These are phyloP conservation scores for Phlebiopsis flavidoalba DNA, from an alignment of 768 basidiomycete species.

Conservation along the genomic window DNA sequence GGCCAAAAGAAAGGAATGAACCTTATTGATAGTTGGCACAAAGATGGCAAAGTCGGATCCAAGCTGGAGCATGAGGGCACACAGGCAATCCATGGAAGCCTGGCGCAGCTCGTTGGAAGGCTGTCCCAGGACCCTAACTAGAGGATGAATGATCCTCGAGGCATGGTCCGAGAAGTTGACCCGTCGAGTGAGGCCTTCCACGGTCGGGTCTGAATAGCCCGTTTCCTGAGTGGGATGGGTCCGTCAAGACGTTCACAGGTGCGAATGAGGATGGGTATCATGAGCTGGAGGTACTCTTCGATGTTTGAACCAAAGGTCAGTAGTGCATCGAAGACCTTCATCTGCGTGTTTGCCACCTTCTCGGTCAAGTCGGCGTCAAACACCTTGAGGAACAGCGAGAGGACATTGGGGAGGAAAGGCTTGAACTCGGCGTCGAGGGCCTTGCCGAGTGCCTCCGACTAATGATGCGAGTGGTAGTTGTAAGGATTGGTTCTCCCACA, in stretches of 20 bases:
- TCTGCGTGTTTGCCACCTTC: constrained; percentile 70
- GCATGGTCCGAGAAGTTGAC: constrained; percentile 99
- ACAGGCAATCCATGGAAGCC: constrained; percentile 90
- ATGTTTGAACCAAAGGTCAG: constrained; percentile 94
- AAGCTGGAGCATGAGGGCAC: constrained; percentile 87
- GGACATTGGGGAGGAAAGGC: constrained; percentile 85
- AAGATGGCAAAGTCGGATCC: constrained; percentile 98
- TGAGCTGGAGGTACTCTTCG: constrained; percentile 95
- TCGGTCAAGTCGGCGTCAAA: constrained; percentile 88
- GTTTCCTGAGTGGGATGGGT: constrained; percentile 56
- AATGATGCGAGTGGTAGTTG: constrained; percentile 91
- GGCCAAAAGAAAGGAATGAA: constrained; percentile 25
- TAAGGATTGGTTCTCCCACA: constrained; percentile 81
- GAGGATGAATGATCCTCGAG: constrained; percentile 92
- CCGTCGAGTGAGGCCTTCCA: constrained; percentile 83
- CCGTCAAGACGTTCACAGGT: constrained; percentile 83
- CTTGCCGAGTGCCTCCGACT: constrained; percentile 87
- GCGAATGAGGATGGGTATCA: constrained; percentile 90
- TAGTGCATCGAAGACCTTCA: constrained; percentile 92
- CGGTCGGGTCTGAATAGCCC: constrained; percentile 87
- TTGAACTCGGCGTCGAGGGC: constrained; percentile 97
- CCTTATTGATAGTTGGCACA: constrained; percentile 96
- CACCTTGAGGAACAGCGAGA: constrained; percentile 85
- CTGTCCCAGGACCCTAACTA: constrained; percentile 78
- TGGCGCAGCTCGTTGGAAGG: constrained; percentile 74